Evolutionary conservation across 192 early-diverging fungal species (phyloP).

Genomic region (Umbelopsis sp.): DNA sequence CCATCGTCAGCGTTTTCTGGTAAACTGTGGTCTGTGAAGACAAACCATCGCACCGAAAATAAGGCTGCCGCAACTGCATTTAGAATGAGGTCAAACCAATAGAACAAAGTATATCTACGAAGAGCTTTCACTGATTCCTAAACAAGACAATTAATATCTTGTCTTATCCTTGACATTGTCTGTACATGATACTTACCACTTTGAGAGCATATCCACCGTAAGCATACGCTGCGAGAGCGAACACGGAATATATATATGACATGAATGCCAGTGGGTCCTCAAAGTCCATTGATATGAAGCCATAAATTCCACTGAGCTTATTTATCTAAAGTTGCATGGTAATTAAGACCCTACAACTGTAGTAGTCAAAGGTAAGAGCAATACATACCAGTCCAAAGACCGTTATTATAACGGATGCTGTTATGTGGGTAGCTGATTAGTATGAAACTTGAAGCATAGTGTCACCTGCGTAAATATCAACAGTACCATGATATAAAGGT

Average conservation of each 20-base stretch:
- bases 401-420: conserved; percentile 4
- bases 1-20: conserved; percentile 24
- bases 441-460: too few species aligned
- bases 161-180: background rate
- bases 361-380: background rate
- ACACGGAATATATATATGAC: conserved; percentile 36
- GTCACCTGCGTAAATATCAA: too few species aligned
- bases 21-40: conserved; percentile 40
- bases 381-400: conserved; percentile 15
- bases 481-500: conserved; percentile 15
- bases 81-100: conserved; percentile 39
- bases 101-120: conserved; percentile 36
- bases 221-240: conserved; percentile 26
- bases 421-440: background rate
- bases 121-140: conserved; percentile 22
- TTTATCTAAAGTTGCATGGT: conserved; percentile 28
- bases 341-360: background rate
- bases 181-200: conserved; percentile 26
- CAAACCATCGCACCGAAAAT: conserved; percentile 38
- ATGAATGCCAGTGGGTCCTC: conserved; percentile 24
- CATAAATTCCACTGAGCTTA: conserved; percentile 43
- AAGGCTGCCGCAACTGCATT: conserved; percentile 27
- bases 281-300: conserved; percentile 37
- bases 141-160: background rate
- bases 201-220: conserved; percentile 34